Base-by-base conservation (phyloP, 2,329 filamentous ascomycete genomes). In the Colletotrichum viniferum region DNA sequence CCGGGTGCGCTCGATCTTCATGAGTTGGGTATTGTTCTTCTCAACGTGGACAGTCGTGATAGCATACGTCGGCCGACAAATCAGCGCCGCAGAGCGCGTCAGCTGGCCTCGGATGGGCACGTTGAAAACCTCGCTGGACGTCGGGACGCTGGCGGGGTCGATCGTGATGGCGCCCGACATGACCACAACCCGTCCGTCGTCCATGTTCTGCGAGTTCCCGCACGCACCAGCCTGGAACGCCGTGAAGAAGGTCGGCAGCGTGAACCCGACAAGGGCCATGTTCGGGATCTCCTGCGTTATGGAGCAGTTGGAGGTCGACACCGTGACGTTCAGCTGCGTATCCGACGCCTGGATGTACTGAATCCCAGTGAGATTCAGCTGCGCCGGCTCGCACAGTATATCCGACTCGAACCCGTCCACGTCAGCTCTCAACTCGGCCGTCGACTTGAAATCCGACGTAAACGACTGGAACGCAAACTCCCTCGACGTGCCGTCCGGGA, bases 391-490 rank as follows among this genome's bases (percentile, higher is more conserved):
- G 36, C 85, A 86, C 1, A 81, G 79, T 6, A 86, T 76, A 0
- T 77, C 77, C 7, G 80, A 79, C 6, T 79, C 76, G 18, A 86
- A 83, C 7, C 84, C 84, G 32, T 85, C 81, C 1, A 86, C 83
- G 1, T 77, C 80, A 7, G 83, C 81, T 18, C 77, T 78, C 10
- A 85, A 67, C 16, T 80, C 78, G 18, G 77, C 82, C 21, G 77
- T 76, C 2, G 69, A 65, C 1, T 79, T 69, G 16, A 80, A 63
- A 21, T 81, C 73, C 13, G 79, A 76, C 7, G 76, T 62, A 43
- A 86, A 86, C 3, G 80, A 79, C 38, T 84, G 82, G 38, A 83
- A 85, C 7, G 84, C 84, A 64, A 81, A 82, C n/a, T 79, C 76
- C 16, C 77, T 62, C 10, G 83, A 81, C 2, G 81, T 77, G 4